A percentile compares a stretch with the other conserved stretches of the same genome.
phyloP scores from a whole-genome alignment of 805 yeast species.

The Candida sonorensis region DNA sequence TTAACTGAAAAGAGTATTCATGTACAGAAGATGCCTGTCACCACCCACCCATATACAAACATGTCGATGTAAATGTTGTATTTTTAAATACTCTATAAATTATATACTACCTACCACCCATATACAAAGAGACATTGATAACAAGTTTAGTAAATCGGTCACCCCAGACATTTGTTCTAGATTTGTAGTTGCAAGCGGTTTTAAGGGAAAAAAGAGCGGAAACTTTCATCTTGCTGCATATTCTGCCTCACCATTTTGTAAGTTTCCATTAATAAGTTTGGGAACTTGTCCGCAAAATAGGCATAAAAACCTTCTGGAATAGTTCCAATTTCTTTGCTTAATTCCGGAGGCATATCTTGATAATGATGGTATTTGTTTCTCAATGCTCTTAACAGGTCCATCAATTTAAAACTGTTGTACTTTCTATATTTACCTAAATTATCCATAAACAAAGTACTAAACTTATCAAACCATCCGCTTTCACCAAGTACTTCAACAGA shows the following conservation, averaged over 20 bases:
- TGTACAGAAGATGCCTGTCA: no score
- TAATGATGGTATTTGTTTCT: conserved; percentile 93
- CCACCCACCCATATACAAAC: no score
- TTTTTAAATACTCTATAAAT: no score
- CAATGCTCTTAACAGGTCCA: conserved; percentile 84
- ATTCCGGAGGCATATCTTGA: conserved; percentile 72
- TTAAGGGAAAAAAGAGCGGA: conserved; percentile 40
- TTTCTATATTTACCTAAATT: conserved; percentile 89
- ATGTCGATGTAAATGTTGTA: no score
- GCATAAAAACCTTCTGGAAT: conserved; percentile 78
- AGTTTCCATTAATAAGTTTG: conserved; percentile 68
- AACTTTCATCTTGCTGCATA: conserved; percentile 57
- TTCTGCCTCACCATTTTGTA: conserved; percentile 55
- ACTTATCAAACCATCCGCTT: conserved; percentile 70
- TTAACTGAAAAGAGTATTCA: no score
- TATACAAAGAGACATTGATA: no score
- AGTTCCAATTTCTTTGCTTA: conserved; percentile 64
- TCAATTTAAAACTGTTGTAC: conserved; percentile 67
- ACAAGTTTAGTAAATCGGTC: no score
- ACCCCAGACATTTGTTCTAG: no score
- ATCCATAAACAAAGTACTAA: conserved; percentile 68
- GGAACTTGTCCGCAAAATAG: conserved; percentile 72
- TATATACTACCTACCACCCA: no score
- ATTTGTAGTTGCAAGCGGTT: no score
- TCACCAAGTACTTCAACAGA: conserved; percentile 55